Evolutionary conservation across 345 rosid genomes (phyloP).

Genomic region (Gossypium thurberi): DNA sequence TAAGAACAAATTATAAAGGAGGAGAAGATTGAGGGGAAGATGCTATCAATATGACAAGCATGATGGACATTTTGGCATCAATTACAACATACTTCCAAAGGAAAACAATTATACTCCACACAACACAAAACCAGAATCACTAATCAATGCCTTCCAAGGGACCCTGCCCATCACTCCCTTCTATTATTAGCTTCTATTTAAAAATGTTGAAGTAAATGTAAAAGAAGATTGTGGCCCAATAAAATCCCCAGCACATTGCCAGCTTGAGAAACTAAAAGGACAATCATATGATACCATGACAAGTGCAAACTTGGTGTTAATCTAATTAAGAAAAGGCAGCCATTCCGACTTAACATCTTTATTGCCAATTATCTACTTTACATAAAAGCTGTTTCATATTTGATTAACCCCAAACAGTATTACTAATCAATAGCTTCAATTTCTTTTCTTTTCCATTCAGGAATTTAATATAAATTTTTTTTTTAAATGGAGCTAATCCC

Average conservation of each 20-base stretch:
- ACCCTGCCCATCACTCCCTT: background rate
- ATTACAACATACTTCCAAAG: background rate
- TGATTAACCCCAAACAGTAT: background rate
- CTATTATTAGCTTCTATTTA: background rate
- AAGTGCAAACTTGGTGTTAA: background rate
- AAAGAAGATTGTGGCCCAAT: background rate
- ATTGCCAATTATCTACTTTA: conserved; percentile 1
- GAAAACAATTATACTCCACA: background rate
- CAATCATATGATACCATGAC: background rate
- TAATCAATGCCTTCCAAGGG: background rate
- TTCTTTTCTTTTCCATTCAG: too few relatives aligned
- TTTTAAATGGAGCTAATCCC: too few relatives aligned
- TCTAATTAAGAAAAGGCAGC: background rate
- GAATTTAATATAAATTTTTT: too few relatives aligned
- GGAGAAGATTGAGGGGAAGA: background rate
- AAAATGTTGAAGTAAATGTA: too few relatives aligned
- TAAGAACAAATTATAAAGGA: background rate
- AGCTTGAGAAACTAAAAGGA: background rate
- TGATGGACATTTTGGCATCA: background rate
- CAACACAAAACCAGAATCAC: background rate
- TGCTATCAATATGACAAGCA: background rate
- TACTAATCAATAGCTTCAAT: background rate
- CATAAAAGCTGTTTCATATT: background rate
- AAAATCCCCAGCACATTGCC: background rate
- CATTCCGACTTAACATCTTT: conserved; percentile 20